These are phyloP conservation scores for Protoeuglena noctilucae DNA, from an alignment of 139 green algal genomes.

Conservation along the genomic window DNA sequence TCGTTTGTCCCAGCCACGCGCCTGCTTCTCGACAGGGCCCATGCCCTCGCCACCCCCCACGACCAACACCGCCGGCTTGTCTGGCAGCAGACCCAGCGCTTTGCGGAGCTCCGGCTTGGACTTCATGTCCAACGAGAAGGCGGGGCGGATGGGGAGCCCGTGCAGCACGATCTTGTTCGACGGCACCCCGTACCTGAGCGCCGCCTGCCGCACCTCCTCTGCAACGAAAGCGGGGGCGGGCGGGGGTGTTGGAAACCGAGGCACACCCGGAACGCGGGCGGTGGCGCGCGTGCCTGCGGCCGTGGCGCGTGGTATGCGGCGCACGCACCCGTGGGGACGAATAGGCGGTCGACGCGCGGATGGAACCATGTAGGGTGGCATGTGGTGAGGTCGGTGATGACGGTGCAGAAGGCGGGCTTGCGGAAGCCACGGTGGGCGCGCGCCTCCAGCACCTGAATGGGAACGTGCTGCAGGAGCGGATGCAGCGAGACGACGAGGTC, in stretches of 20 bases:
- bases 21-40: conserved; percentile 73
- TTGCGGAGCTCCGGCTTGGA: conserved; percentile 10
- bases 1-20: too few species aligned
- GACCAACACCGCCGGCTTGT: conserved; percentile 18
- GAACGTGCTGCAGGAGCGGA: conserved; percentile 90
- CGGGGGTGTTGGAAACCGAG: too few species aligned
- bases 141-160: conserved; percentile 83
- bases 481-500: conserved; percentile 88
- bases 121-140: conserved; percentile 54
- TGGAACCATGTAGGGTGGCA: conserved; percentile 96
- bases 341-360: conserved; percentile 51
- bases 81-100: background rate
- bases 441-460: conserved; percentile 39
- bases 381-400: conserved; percentile 91
- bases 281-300: too few species aligned
- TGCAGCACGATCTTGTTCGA: conserved; percentile 38
- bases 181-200: conserved; percentile 18
- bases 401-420: conserved; percentile 74
- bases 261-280: too few species aligned
- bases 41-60: conserved; percentile 87
- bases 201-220: conserved; percentile 13
- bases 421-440: conserved; percentile 21
- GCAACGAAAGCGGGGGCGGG: too few species aligned
- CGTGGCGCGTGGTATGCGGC: background rate
- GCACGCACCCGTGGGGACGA: conserved; percentile 72